Evolutionary conservation across 2,329 filamentous ascomycete genomes (phyloP), one percentile per base, ranked within the genome.

Genomic region (Amesomyces nigricolor): DNA sequence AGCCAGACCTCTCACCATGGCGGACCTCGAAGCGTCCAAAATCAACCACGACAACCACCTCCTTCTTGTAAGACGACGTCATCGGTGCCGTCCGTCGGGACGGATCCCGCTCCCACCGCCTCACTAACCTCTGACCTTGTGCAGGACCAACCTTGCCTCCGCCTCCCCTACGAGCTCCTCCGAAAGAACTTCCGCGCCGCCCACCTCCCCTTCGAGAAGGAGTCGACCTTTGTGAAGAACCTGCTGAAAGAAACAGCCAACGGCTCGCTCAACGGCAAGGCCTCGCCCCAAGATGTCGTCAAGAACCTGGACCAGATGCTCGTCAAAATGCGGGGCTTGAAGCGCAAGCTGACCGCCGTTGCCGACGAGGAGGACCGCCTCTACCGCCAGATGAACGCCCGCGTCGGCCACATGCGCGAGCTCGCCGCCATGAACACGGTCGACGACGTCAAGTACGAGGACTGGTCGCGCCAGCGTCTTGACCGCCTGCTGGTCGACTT

Each of bases 401-500:
- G 94, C 32, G 84, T 95, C 56, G 76, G 81, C 26, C 91, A 99
- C 72, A 76, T 99, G 35, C 82, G 89, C 62, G 84, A 91, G 63
- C 77, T 99, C 4, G 89, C 94, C 70, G 73, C 80, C 44, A 89
- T 97, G 64, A 81, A 87, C 55, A 88, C 83, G 58, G 77, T 96
- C 58, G 88, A 90, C 51, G 94, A 99, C 68, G 90, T 95, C 63
- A 90, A 90, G 67, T 99, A 97, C 72, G 92, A 97, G 67, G 77
- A 82, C 55, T 99, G 94, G 94, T 89, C 87, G 58, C 82, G 89
- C 53, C 82, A 82, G 39, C 79, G 94, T 19, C 77, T 99, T 44
- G 88, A 96, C 71, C 79, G 94, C 16, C 74, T 97, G 56, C 73
- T 99, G 47, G 88, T 95, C n/a, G 94, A 99, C 68, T 95, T 96